A percentile compares a stretch with the other conserved stretches of the same genome.
Conservation (phyloP, 441 rosid species). For the Macaranga tanarius region DNA sequence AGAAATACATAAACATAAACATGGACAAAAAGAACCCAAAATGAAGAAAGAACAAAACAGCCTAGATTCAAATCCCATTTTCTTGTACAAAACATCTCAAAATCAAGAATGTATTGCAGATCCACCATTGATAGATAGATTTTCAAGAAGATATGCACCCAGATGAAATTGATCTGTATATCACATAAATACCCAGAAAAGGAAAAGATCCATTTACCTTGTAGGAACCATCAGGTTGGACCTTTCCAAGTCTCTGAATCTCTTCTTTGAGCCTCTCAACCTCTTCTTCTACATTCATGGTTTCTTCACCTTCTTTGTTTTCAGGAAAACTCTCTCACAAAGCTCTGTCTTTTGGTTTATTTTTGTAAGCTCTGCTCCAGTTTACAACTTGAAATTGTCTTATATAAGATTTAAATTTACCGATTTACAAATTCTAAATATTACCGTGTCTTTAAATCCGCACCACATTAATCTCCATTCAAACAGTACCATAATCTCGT, state of each 20-base stretch:
- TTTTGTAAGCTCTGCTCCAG: neutral
- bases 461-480: too few species aligned
- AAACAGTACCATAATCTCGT: too few species aligned
- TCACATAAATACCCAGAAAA: neutral
- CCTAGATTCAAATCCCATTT: neutral
- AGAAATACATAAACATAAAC: neutral
- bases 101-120: slow-evolving; percentile 1
- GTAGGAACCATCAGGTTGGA: slow-evolving; percentile 87
- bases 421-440: too few species aligned
- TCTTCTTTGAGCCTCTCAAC: slow-evolving; percentile 78
- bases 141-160: neutral
- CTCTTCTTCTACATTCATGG: slow-evolving; percentile 93
- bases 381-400: neutral
- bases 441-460: too few species aligned
- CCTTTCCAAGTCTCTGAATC: slow-evolving; percentile 76
- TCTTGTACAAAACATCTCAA: neutral
- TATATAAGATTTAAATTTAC: neutral
- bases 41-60: neutral
- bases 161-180: neutral
- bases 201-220: slow-evolving; percentile 42
- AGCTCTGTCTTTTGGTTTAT: neutral
- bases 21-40: neutral
- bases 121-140: neutral
- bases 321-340: neutral
- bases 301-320: slow-evolving; percentile 10